Evolutionary conservation across 768 basidiomycete genomes (phyloP).

Genomic region (Chalciporus pseudorubinellus): DNA sequence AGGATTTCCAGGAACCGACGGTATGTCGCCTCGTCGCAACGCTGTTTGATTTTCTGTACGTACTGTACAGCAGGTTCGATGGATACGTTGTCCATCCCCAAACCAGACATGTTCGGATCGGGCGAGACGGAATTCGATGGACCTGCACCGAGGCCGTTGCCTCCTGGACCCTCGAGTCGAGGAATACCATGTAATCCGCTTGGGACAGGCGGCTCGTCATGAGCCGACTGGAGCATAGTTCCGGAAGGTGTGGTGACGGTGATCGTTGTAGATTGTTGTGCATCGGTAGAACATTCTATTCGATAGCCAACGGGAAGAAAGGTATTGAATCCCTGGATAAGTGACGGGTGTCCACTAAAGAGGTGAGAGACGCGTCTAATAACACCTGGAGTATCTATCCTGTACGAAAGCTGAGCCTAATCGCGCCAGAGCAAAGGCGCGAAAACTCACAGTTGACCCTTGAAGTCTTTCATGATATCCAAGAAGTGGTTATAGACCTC

Average conservation of each 20-base stretch:
- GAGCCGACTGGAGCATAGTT: constrained; percentile 55
- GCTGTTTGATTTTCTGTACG: constrained; percentile 94
- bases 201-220: constrained; percentile 40
- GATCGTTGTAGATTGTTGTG: constrained; percentile 62
- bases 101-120: constrained; percentile 25
- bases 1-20: constrained; percentile 76
- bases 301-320: constrained; percentile 94
- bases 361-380: constrained; percentile 93
- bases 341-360: constrained; percentile 83
- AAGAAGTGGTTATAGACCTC: constrained; percentile 63
- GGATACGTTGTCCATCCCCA: constrained; percentile 42
- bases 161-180: constrained; percentile 15
- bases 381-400: constrained; percentile 97
- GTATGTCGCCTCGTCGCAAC: constrained; percentile 88
- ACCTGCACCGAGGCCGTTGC: neutral
- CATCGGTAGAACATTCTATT: constrained; percentile 75
- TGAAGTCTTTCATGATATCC: constrained; percentile 77
- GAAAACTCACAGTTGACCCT: constrained; percentile 52
- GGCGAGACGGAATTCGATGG: constrained; percentile 12
- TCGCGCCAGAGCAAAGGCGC: neutral
- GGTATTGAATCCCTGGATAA: constrained; percentile 98
- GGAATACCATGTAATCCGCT: constrained; percentile 36
- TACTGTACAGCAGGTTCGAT: constrained; percentile 87
- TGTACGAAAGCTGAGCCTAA: constrained; percentile 30
- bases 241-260: constrained; percentile 78